Evolutionary conservation across 2,329 filamentous ascomycete species (phyloP).

Genomic region (Blumeria graminis): DNA sequence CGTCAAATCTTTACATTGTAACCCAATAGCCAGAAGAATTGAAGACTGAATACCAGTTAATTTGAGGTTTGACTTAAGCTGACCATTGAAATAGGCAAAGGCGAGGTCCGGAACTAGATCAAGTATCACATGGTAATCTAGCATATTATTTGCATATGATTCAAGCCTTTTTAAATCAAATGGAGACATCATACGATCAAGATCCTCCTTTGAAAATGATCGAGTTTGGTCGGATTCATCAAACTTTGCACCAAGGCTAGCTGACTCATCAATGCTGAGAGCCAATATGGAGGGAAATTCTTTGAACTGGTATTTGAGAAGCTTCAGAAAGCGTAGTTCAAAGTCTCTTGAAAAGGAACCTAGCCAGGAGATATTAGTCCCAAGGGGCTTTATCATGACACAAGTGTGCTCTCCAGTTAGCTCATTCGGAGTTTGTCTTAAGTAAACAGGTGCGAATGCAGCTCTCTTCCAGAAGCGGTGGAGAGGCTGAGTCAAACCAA

Average conservation of each 20-base stretch:
- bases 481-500: conserved; percentile 63
- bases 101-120: conserved; percentile 74
- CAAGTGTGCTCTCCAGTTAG: conserved; percentile 93
- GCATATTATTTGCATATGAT: conserved; percentile 86
- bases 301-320: conserved; percentile 84
- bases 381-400: conserved; percentile 77
- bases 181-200: conserved; percentile 60
- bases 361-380: conserved; percentile 31
- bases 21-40: conserved; percentile 69
- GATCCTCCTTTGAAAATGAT: conserved; percentile 44
- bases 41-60: conserved; percentile 66
- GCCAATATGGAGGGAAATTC: conserved; percentile 55
- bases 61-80: conserved; percentile 39
- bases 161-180: conserved; percentile 91
- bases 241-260: conserved; percentile 44
- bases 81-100: conserved; percentile 61
- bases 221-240: conserved; percentile 29
- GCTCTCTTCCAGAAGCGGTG: conserved; percentile 96
- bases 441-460: conserved; percentile 68
- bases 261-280: conserved; percentile 70
- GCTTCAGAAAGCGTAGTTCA: conserved; percentile 71
- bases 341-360: conserved; percentile 83
- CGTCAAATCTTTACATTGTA: conserved; percentile 76
- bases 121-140: conserved; percentile 92
- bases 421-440: conserved; percentile 87